Evolutionary conservation across 768 basidiomycete genomes (phyloP).

Genomic region (Mrakia gelida): DNA sequence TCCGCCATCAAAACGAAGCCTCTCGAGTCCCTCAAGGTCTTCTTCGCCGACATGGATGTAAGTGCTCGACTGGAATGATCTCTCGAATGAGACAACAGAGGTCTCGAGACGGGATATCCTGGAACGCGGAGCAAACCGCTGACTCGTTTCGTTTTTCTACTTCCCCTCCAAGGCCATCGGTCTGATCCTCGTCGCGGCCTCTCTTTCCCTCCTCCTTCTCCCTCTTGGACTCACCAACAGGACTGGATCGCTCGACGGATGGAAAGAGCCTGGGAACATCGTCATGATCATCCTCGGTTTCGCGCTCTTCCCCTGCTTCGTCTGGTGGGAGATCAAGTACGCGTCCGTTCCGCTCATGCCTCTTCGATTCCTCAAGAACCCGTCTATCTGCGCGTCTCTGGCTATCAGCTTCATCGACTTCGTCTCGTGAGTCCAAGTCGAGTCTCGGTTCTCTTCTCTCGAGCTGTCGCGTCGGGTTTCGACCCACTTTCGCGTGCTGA

Average conservation of each 20-base stretch:
- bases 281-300: slow-evolving; percentile 39
- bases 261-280: slow-evolving; percentile 41
- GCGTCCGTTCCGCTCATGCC: slow-evolving; percentile 61
- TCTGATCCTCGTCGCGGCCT: slow-evolving; percentile 43
- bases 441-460: slow-evolving; percentile 43
- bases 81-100: too few species aligned
- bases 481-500: neutral
- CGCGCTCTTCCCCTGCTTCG: slow-evolving; percentile 35
- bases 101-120: too few species aligned
- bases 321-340: slow-evolving; percentile 48
- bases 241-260: slow-evolving; percentile 33
- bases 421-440: slow-evolving; percentile 34
- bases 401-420: slow-evolving; percentile 56
- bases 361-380: slow-evolving; percentile 56
- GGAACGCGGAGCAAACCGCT: too few species aligned
- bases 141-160: too few species aligned
- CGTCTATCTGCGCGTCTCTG: slow-evolving; percentile 57
- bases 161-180: too few species aligned
- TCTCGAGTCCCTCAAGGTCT: slow-evolving; percentile 9
- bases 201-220: slow-evolving; percentile 42
- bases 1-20: neutral
- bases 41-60: slow-evolving; percentile 9
- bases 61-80: too few species aligned
- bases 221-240: slow-evolving; percentile 43
- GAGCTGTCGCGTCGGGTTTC: too few species aligned